These are phyloP conservation scores for Talaromyces sp. DNA, from an alignment of 2,329 filamentous ascomycete genomes.

Conservation along the genomic window DNA sequence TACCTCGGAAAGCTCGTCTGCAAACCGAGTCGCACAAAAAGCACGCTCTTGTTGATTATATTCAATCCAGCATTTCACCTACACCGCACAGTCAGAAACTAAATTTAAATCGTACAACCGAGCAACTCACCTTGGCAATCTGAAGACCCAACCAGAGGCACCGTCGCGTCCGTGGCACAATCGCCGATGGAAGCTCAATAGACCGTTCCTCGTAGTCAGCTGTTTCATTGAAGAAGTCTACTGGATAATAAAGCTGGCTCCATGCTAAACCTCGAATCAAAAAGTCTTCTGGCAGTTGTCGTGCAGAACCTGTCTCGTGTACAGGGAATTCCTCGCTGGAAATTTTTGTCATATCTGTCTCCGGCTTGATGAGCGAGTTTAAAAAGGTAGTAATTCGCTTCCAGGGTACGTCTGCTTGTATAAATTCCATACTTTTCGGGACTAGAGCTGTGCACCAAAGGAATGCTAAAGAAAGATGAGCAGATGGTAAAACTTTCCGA, in stretches of 20 bases:
- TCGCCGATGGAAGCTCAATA: slow-evolving; percentile 47
- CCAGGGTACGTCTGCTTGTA: slow-evolving; percentile 49
- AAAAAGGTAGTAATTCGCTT: slow-evolving; percentile 46
- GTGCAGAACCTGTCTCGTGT: slow-evolving; percentile 32
- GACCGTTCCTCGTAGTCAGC: slow-evolving; percentile 53
- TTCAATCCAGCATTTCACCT: slow-evolving; percentile 38
- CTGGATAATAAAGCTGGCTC: slow-evolving; percentile 46
- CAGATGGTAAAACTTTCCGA: slow-evolving; percentile 50
- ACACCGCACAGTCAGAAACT: not conserved
- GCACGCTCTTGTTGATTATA: slow-evolving; percentile 26
- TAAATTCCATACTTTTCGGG: slow-evolving; percentile 33
- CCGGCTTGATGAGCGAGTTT: slow-evolving; percentile 47
- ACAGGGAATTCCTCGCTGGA: slow-evolving; percentile 39
- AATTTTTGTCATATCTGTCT: slow-evolving; percentile 30
- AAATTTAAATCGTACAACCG: too few species aligned
- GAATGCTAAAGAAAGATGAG: slow-evolving; percentile 54
- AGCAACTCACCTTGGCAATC: slow-evolving; percentile 37
- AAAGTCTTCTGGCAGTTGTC: slow-evolving; percentile 57
- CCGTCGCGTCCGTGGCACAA: slow-evolving; percentile 46
- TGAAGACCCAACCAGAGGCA: slow-evolving; percentile 48
- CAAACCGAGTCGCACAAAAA: slow-evolving; percentile 30
- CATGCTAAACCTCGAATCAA: slow-evolving; percentile 53
- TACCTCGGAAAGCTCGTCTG: slow-evolving; percentile 20
- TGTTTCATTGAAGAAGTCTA: slow-evolving; percentile 47
- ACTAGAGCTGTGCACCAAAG: slow-evolving; percentile 41